A percentile compares a stretch with the other conserved stretches of the same genome.
phyloP scores from a whole-genome alignment of 2,329 filamentous ascomycete species.

The Fusarium solani-melongenae region DNA sequence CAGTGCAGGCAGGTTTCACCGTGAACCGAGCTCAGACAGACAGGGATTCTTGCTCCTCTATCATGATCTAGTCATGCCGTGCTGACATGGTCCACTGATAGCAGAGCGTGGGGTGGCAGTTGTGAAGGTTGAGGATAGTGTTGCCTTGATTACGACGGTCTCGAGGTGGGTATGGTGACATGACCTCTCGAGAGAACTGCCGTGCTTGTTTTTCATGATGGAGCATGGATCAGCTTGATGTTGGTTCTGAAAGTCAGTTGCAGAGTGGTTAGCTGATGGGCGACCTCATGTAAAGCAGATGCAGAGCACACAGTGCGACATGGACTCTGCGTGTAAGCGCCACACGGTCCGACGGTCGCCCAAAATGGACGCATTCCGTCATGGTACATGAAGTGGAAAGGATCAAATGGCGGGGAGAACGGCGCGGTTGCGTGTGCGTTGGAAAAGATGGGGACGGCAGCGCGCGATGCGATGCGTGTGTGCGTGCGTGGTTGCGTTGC shows the following conservation, averaged over 20 bases:
- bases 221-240: not conserved
- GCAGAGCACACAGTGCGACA: constrained; percentile 1
- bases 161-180: not conserved
- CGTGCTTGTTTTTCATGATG: not conserved
- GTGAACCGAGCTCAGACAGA: not conserved
- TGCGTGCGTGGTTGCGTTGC: constrained; percentile 11
- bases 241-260: not conserved
- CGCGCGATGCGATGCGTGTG: constrained; percentile 18
- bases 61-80: not conserved
- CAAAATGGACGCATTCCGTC: constrained; percentile 35
- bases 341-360: constrained; percentile 11
- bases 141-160: not conserved
- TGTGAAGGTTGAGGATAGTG: not conserved
- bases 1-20: not conserved
- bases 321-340: too few species aligned
- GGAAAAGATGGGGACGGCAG: constrained; percentile 9
- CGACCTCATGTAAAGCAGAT: not conserved
- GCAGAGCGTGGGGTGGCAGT: not conserved
- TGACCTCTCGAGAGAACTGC: not conserved
- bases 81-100: constrained; percentile 8
- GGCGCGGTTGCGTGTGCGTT: constrained; percentile 26
- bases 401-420: constrained; percentile 33
- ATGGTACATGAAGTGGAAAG: constrained; percentile 28
- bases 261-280: not conserved
- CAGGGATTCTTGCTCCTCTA: not conserved